Base-by-base conservation (phyloP, 2,329 filamentous ascomycete genomes). In the Penicillium italicum region DNA sequence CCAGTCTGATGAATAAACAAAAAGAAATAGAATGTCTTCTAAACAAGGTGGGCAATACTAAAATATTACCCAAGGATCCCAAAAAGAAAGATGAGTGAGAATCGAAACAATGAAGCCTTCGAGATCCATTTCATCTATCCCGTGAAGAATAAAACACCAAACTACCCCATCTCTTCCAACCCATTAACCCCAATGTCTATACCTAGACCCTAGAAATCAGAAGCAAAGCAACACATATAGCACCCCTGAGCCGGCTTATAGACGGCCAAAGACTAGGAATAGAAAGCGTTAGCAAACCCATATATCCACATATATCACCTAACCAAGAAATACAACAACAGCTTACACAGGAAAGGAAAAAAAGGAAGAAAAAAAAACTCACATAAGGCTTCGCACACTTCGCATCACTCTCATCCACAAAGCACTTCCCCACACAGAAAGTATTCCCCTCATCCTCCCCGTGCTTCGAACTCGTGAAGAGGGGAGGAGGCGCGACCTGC, bases 391-490 rank as follows among this genome's bases (percentile, higher is more conserved):
- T 37, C 8, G 5, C 12, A 41, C 62, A 63, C 18, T 58, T 31
- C 44, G 58, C 54, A 30, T 59, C 44, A 28, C 38, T 43, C 34
- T 57, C 14, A 38, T 42, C 47, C 10, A 36, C 8, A 43, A 55
- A 61, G 18, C 62, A 63, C 12, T 38, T 22, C 4, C 62, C 62
- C 5, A 54, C 9, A 41, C 62, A 64, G 52, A 64, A 64, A 11
- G 50, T 38, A 47, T 62, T 62, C 4, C 62, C 62, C 44, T 58
- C 46, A 50, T 64, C 62, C 18, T 42, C 18, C 0, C 40, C 40
- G 4, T 18, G 3, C 5, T 28, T 26, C 4, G 16, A 5, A 9
- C 6, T 11, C 1, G 16, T 5, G 40, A 42, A 42, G 16, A 54
- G 33, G 14, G 38, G 11, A 24, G 47, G 38, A 28, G 60, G 61